These are phyloP conservation scores for Pichia thaimueangensis DNA, from an alignment of 805 yeast genomes.

Conservation along the genomic window DNA sequence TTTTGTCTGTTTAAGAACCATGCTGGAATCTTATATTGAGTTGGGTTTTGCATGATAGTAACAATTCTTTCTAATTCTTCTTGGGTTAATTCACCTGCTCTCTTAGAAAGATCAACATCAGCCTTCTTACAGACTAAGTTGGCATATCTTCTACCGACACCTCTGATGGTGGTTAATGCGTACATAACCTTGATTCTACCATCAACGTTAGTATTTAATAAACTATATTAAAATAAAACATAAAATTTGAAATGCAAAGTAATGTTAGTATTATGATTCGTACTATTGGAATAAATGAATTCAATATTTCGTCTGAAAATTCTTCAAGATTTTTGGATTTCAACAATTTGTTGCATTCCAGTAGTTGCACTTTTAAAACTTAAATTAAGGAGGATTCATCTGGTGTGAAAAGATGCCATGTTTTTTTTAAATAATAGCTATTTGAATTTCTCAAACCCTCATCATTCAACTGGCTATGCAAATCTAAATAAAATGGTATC, in stretches of 20 bases:
- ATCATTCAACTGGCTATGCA: too few relatives aligned
- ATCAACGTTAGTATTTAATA: conserved; percentile 99
- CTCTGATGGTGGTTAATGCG: conserved; percentile 99
- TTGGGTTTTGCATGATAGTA: conserved; percentile 99
- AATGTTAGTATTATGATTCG: conserved; percentile 2
- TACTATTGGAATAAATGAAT: not conserved
- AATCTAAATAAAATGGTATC: too few relatives aligned
- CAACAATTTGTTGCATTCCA: too few relatives aligned
- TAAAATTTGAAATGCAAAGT: not conserved
- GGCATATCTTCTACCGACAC: conserved; percentile 99
- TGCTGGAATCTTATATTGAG: conserved; percentile 98
- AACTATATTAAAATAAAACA: conserved; percentile 44
- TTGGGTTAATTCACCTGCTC: conserved; percentile 99
- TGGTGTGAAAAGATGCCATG: too few relatives aligned
- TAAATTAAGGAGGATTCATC: too few relatives aligned
- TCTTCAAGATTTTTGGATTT: too few relatives aligned
- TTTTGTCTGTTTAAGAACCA: conserved; percentile 99
- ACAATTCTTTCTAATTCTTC: conserved; percentile 99
- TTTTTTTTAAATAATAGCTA: too few relatives aligned
- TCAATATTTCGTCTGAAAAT: too few relatives aligned
- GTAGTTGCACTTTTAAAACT: too few relatives aligned
- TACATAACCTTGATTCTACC: conserved; percentile 99
- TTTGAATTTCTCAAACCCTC: too few relatives aligned
- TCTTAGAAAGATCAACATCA: conserved; percentile 95
- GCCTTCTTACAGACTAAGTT: conserved; percentile 99